Percentiles rank a stretch among this genome's conserved stretches.
Evolutionary conservation across 306 rosid genomes (phyloP).

Genomic region (Vigna hirtella): DNA sequence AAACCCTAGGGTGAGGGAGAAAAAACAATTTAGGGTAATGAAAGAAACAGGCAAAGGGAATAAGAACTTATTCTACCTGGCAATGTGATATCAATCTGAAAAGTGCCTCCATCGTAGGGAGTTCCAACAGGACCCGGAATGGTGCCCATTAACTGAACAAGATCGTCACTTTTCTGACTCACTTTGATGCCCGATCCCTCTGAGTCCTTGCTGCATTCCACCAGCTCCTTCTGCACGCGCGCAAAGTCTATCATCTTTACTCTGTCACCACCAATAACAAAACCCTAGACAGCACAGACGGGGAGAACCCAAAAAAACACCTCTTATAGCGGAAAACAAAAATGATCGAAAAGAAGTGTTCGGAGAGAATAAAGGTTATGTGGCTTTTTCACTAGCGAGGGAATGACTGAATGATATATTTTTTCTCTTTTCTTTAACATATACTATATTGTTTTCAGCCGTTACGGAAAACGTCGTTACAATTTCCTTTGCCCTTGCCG

Average conservation of each 20-base stretch:
- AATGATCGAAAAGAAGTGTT: background rate
- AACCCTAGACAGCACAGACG: slow-evolving; percentile 47
- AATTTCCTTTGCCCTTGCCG: background rate
- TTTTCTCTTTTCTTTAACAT: background rate
- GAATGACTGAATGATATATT: background rate
- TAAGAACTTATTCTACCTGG: slow-evolving; percentile 58
- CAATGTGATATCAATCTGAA: slow-evolving; percentile 87
- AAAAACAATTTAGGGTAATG: background rate
- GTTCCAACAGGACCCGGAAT: slow-evolving; percentile 89
- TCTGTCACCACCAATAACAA: slow-evolving; percentile 22
- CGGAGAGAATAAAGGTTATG: slow-evolving; percentile 10
- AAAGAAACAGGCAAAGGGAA: background rate
- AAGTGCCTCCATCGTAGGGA: slow-evolving; percentile 92
- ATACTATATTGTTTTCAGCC: background rate
- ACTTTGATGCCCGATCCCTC: slow-evolving; percentile 90
- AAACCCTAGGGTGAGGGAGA: slow-evolving; percentile 34
- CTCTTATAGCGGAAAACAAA: background rate
- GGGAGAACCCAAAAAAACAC: background rate
- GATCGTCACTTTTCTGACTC: slow-evolving; percentile 68
- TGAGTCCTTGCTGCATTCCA: slow-evolving; percentile 79
- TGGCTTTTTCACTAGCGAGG: background rate
- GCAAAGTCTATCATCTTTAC: slow-evolving; percentile 86
- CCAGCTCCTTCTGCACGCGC: slow-evolving; percentile 98
- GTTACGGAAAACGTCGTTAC: background rate
- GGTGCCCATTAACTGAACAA: slow-evolving; percentile 69